Conservation (phyloP, 768 basidiomycete species). For the Termitomyces heimii region DNA sequence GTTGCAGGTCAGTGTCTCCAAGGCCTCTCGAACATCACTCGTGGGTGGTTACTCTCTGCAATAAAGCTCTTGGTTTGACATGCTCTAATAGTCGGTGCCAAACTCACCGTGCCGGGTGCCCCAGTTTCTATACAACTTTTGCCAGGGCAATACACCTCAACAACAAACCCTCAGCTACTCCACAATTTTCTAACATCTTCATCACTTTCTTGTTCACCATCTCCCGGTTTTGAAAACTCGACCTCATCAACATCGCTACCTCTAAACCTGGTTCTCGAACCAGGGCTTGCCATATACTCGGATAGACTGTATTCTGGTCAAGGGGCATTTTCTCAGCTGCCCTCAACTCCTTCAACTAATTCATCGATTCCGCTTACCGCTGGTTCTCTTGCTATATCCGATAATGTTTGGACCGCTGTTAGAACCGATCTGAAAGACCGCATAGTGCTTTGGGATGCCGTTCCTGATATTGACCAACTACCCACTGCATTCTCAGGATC, state of each 20-base stretch:
- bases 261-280: constrained; percentile 58
- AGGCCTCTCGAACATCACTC: constrained; percentile 68
- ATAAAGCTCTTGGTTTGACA: not conserved
- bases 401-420: constrained; percentile 65
- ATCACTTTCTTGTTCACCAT: constrained; percentile 50
- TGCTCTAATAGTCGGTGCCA: constrained; percentile 55
- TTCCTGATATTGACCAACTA: constrained; percentile 70
- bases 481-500: constrained; percentile 39
- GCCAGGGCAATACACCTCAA: constrained; percentile 70
- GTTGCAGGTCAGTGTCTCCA: constrained; percentile 87
- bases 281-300: constrained; percentile 65
- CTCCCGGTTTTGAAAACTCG: constrained; percentile 59
- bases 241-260: constrained; percentile 53
- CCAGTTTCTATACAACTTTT: constrained; percentile 56
- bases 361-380: constrained; percentile 45
- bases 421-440: constrained; percentile 49
- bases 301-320: constrained; percentile 60
- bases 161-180: constrained; percentile 68
- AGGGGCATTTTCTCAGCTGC: constrained; percentile 51
- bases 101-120: constrained; percentile 48
- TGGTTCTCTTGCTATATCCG: constrained; percentile 62
- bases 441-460: constrained; percentile 71
- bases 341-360: constrained; percentile 41
- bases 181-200: constrained; percentile 62
- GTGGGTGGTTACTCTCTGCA: constrained; percentile 26